phyloP scores from a whole-genome alignment of 441 rosid genomes.

The Gossypium schwendimanii region DNA sequence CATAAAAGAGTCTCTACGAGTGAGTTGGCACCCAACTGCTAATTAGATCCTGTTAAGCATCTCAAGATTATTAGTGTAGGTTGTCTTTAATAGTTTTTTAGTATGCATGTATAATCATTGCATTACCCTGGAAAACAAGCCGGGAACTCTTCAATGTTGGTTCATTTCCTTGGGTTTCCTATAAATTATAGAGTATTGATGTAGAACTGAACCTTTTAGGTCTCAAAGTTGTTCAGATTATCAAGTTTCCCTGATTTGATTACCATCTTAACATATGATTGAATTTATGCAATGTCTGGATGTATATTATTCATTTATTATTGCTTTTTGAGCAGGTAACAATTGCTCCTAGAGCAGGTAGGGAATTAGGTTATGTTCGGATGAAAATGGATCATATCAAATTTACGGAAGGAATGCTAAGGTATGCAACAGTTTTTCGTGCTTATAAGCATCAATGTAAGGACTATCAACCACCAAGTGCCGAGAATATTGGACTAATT shows the following conservation, averaged over 20 bases:
- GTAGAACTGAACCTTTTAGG: neutral
- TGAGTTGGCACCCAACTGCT: neutral
- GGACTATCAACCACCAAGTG: neutral
- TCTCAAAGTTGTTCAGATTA: neutral
- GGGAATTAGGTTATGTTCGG: conserved; percentile 85
- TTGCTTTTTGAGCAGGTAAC: conserved; percentile 54
- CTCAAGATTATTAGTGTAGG: neutral
- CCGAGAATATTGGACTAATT: neutral
- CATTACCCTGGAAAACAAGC: neutral
- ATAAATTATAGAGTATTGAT: neutral
- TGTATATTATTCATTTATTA: neutral
- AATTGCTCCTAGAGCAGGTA: conserved; percentile 88
- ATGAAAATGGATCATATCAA: conserved; percentile 78
- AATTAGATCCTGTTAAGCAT: neutral
- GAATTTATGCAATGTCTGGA: neutral
- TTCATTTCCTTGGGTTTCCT: neutral
- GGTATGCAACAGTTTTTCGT: conserved; percentile 33
- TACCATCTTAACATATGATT: neutral
- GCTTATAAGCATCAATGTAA: neutral
- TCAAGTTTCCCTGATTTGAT: neutral
- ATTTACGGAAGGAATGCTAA: conserved; percentile 77
- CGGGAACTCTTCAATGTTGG: no score
- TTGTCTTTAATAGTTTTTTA: neutral
- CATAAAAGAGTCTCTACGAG: neutral
- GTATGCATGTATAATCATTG: neutral